A percentile compares a stretch with the other conserved stretches of the same genome.
phyloP scores from a whole-genome alignment of 2,329 filamentous ascomycete genomes.

The Diaporthe velutina region DNA sequence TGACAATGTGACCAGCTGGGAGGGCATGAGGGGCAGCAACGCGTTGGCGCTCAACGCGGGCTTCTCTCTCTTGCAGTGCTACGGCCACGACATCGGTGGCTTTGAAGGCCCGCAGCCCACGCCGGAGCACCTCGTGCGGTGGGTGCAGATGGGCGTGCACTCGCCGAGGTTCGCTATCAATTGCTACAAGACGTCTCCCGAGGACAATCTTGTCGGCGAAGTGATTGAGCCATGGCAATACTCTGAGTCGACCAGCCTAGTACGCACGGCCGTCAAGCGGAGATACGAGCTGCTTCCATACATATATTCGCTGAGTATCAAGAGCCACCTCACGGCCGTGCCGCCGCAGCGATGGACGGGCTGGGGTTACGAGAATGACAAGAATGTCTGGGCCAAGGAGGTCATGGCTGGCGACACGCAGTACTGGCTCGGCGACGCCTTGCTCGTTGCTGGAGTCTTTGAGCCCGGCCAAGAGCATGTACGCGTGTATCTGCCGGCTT shows the following conservation, averaged over 20 bases:
- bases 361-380: constrained; percentile 78
- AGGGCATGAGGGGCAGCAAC: constrained; percentile 79
- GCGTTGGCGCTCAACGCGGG: constrained; percentile 77
- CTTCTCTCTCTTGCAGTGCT: constrained; percentile 76
- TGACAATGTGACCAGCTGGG: constrained; percentile 81
- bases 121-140: constrained; percentile 78
- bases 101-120: constrained; percentile 81
- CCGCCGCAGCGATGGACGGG: constrained; percentile 80
- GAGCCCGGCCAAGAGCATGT: constrained; percentile 67
- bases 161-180: constrained; percentile 82
- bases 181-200: constrained; percentile 79
- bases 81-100: constrained; percentile 81
- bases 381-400: constrained; percentile 72
- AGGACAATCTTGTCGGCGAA: constrained; percentile 76
- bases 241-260: constrained; percentile 71
- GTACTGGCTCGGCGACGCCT: constrained; percentile 78
- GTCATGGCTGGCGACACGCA: constrained; percentile 76
- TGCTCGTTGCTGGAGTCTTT: constrained; percentile 78
- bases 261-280: constrained; percentile 76
- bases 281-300: constrained; percentile 81
- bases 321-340: constrained; percentile 70
- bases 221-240: constrained; percentile 87
- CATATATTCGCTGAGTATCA: constrained; percentile 74
- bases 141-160: constrained; percentile 79
- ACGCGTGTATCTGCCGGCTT: constrained; percentile 68